Base-by-base conservation (phyloP, 768 basidiomycete species). In the Pleurotus pulmonarius region DNA sequence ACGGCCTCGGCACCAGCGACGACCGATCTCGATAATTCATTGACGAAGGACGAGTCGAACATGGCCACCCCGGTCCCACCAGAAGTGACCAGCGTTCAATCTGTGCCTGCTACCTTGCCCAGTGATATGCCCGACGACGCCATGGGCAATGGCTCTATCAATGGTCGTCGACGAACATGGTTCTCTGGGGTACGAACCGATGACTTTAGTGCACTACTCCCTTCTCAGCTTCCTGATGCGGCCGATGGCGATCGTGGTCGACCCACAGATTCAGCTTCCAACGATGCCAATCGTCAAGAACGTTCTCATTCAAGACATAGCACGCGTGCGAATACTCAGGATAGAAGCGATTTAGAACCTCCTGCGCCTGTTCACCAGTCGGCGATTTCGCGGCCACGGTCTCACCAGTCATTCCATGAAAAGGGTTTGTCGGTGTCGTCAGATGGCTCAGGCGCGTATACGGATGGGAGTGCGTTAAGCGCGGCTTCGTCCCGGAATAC, bases 121-220 rank as follows among this genome's bases (percentile, higher is more conserved):
- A 41, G 37, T 25, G 29, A 34, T 12, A 34, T 34, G 29, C 25
- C 51, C 4, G 51, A 41, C 8, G 20, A 20, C n/a, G 26, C 5
- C 4, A 20, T 38, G n/a, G 41, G 67, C 15, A 58, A 69, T 12
- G 67, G 68, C 13, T 44, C 41, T 16, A 34, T 34, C 29, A 34
- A 34, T 34, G 69, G 69, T 47, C 78, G 80, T n/a, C 77, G 79
- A 24, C 76, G 75, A 9, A 83, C 80, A 15, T 87, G 85, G 85
- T 86, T 87, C 59, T 72, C 77, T 16, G 68, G 69, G 34, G 67
- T 75, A n/a, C 67, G 69, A 22, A 77, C 67, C 40, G 75, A 76
- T 9, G 76, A 75, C 24, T 39, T 64, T 8, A 66, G 66, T 18
- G 56, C 62, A 2, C 43, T 67, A 18, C 56, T 60, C 1, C 65